Evolutionary conservation across 257 asterid genomes (phyloP), one percentile per base, ranked within the genome.

Genomic region (Nicotiana tomentosiformis): DNA sequence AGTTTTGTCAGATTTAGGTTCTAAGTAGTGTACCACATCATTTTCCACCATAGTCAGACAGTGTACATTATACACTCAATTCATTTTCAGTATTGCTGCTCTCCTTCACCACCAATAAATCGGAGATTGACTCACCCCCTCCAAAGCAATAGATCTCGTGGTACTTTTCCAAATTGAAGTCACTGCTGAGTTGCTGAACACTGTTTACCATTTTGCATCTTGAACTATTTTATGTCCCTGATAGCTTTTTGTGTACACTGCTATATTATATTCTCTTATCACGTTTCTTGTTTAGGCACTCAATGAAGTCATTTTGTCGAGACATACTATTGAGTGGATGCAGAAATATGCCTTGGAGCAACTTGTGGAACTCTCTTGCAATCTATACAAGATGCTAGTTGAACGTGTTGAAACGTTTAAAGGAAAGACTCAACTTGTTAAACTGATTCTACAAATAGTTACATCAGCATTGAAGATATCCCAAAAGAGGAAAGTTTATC

Each of bases 341-440:
- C 94, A 89, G 84, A 89, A 85, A 81, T 87, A 86, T 89, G 97
- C 96, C 32, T 83, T 92, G 87, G 99, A 93, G 91, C 98, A 92
- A 89, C 97, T 95, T 85, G 87, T 97, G 67, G 98, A 94, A 84
- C 92, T 95, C 86, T 89, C 96, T 29, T 84, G 86, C 76, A 93
- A 89, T 90, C 51, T 94, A 65, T 89, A 84, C 91, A 86, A 85
- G 87, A 87, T 95, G 86, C 86, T 95, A 81, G 90, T 91, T 76
- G 86, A 86, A 81, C 84, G 84, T 65, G 84, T 80, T 80, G 90
- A 86, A 77, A 72, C 86, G 64, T 67, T 84, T 16, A 88, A 85
- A 84, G 88, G 86, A 70, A 89, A 91, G 66, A 85, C 84, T 77
- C 53, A 70, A 30, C 18, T 89, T 39, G 78, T 89, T 82, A 84